Base-by-base conservation (phyloP, 202 grass and related monocot genomes). In the Zizania palustris region DNA sequence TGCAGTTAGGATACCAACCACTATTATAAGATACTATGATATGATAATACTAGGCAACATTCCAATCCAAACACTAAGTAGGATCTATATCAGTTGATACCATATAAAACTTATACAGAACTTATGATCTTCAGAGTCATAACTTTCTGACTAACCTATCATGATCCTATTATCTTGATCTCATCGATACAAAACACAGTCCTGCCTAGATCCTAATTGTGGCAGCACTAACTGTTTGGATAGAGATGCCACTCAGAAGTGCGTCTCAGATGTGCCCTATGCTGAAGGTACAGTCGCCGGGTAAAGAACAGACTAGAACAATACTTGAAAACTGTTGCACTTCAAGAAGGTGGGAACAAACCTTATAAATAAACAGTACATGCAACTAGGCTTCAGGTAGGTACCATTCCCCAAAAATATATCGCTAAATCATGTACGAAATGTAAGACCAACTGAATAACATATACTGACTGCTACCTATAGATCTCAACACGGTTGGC, bases 401-500 rank as follows among this genome's bases (percentile, higher is more conserved):
- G 48, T 16, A 54, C 43, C 20, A 43, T 8, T 10, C 14, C 44
- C 64, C 55, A 2, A 63, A 35, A 78, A 63, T 20, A 48, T 76
- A 76, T 42, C 45, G 65, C 4, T 12, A 41, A 80, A 61, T 62
- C 35, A 44, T 53, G 65, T 65, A 34, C 1, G 1, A 84, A 65
- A 88, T 45, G 41, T 20, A 77, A 76, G 65, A 14, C 5, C 12
- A 49, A 54, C 5, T 12, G 55, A 66, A 77, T 51, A 72, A 72
- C 44, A 72, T 61, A 21, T 73, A 63, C 11, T 73, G 50, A 67
- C 43, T 70, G 28, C n/a, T 92, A 99, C 96, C 96, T 99, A 84
- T 95, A 99, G 76, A 95, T 39, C 83, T 99, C 91, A 69, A 99
- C 87, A 86, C 87, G 85, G 53, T 53, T 81, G 56, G 55, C 85